These are phyloP conservation scores for Coemansia sp. DNA, from an alignment of 192 early-diverging fungal genomes.

Conservation along the genomic window DNA sequence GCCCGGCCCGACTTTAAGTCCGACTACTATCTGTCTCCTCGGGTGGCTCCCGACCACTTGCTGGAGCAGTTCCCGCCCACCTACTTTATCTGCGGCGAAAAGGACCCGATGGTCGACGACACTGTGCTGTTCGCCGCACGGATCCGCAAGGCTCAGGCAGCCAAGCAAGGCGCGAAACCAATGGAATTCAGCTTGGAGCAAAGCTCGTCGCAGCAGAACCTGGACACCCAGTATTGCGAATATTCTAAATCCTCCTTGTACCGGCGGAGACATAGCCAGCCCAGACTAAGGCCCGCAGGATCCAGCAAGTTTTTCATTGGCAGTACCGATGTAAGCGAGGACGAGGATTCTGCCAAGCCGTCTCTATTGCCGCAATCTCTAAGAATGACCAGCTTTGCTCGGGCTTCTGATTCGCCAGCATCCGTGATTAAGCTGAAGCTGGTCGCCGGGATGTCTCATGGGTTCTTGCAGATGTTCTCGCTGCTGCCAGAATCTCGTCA, in stretches of 20 bases:
- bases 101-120: conserved; percentile 97
- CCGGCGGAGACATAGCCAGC: conserved; percentile 34
- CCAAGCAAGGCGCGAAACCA: conserved; percentile 58
- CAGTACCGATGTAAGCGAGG: conserved; percentile 47
- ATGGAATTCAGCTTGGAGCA: not conserved
- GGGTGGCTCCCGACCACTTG: conserved; percentile 79
- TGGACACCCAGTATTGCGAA: conserved; percentile 10
- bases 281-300: not conserved
- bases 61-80: conserved; percentile 87
- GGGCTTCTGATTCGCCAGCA: not conserved
- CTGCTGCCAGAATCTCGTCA: conserved; percentile 41
- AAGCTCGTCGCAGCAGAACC: not conserved
- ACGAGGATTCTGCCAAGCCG: conserved; percentile 17
- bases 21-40: conserved; percentile 84
- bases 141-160: conserved; percentile 59
- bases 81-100: conserved; percentile 90
- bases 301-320: conserved; percentile 37
- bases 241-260: conserved; percentile 23
- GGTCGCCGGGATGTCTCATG: conserved; percentile 51
- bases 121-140: conserved; percentile 88
- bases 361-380: conserved; percentile 3
- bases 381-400: conserved; percentile 34
- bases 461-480: conserved; percentile 54
- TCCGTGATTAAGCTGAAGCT: conserved; percentile 45
- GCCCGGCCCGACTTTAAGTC: conserved; percentile 71